Percentiles rank a stretch among this genome's conserved stretches.
These are phyloP conservation scores for Vicia villosa DNA, from an alignment of 306 rosid genomes.

Conservation along the genomic window DNA sequence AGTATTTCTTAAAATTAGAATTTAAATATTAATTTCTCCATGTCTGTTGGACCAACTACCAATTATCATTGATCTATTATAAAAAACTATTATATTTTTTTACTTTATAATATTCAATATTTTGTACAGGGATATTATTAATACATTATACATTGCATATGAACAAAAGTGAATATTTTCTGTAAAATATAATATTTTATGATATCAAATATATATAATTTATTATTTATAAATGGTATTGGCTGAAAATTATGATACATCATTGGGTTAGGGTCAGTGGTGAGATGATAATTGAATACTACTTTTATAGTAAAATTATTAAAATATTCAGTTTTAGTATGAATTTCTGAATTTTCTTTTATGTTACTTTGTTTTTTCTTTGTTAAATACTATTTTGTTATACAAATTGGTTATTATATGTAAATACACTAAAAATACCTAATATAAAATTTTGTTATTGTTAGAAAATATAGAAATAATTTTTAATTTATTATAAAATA, in stretches of 20 bases:
- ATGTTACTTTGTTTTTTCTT: background rate
- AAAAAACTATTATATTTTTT: too few species aligned
- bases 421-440: too few species aligned
- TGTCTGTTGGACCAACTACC: too few species aligned
- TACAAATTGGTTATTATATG: background rate
- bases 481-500: too few species aligned
- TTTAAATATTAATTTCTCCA: too few species aligned
- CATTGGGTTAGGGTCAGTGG: background rate
- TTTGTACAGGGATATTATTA: background rate
- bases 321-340: background rate
- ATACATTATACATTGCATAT: too few species aligned
- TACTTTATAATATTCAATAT: background rate
- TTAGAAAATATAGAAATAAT: background rate
- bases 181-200: background rate
- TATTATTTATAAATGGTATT: background rate
- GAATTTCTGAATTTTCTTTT: background rate
- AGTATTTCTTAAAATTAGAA: too few species aligned
- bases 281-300: background rate
- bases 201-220: background rate
- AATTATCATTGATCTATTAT: too few species aligned
- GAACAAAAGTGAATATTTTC: background rate
- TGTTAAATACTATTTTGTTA: too few species aligned
- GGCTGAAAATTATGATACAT: background rate
- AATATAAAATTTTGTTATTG: too few species aligned
- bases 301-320: background rate